Base-by-base conservation (phyloP, 129 eudicot genomes). In the Solidago caesia region DNA sequence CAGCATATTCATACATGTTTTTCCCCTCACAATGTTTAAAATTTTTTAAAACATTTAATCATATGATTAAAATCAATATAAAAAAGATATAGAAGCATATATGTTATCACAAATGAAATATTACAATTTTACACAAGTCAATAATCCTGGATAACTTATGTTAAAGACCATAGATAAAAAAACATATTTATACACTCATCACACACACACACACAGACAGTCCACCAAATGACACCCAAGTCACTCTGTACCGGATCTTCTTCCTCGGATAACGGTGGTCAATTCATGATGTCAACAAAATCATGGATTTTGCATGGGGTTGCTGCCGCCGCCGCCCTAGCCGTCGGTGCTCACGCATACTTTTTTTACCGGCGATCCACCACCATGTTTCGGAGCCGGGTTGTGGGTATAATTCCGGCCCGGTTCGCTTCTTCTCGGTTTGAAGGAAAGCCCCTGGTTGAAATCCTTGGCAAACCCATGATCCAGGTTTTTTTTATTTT, bases 391-490 rank as follows among this genome's bases (percentile, higher is more conserved):
- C 87, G 99, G 72, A 85, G 91, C 68, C 97, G 99, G 15, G 99
- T 94, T 9, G 79, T 94, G 27, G 97, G 99, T 11, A 91, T 95
- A 12, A 95, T 95, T 61, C 99, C 99, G 16, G 97, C 97, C 56
- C 88, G 99, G 2, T 91, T 79, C 51, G 96, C 97, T 74, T 95
- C 97, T 53, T 81, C 96, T 25, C 93, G 99, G 0, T 94, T 94
- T 55, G 82, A 82, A 16, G 97, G 99, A 71, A 94, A 94, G 75
- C 96, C 99, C 56, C 96, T 94, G 39, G 91, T 91, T 46, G 73
- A 91, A 25, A 94, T 94, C 78, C 99, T 88, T 59, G 97, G 97
- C 71, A 94, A 94, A 84, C 97, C 97, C 70, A 94, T 94, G 99
- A 94, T 94, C 85, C 99, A 94, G 91, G 97, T 90, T 10, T 48